Conservation (phyloP, 106 monocot species). For the Acorus gramineus region DNA sequence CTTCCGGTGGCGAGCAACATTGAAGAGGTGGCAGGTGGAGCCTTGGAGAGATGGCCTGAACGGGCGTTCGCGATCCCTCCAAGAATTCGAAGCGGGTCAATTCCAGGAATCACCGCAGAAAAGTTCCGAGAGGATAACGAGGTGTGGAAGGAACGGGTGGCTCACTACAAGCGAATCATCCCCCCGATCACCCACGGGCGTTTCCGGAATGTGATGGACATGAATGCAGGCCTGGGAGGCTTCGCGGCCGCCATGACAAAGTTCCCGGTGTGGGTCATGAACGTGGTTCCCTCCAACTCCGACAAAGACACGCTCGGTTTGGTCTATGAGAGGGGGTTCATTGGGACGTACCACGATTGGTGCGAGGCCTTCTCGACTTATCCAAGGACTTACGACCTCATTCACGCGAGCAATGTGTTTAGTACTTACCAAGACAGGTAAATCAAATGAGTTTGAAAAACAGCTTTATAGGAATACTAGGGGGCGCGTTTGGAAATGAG, state of each 20-base stretch:
- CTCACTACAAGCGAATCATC: constrained; percentile 25
- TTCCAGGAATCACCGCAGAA: constrained; percentile 11
- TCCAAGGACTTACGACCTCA: constrained; percentile 40
- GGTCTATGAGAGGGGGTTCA: constrained; percentile 37
- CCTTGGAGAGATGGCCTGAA: constrained; percentile 27
- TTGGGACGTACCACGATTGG: constrained; percentile 46
- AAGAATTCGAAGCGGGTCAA: constrained; percentile 25
- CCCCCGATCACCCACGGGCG: constrained; percentile 13
- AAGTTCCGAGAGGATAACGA: constrained; percentile 26
- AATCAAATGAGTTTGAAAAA: neutral
- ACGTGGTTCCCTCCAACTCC: constrained; percentile 18
- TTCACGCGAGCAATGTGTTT: constrained; percentile 31
- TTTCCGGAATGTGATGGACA: too few relatives aligned
- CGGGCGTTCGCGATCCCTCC: constrained; percentile 12
- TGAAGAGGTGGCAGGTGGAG: constrained; percentile 30
- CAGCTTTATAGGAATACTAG: neutral
- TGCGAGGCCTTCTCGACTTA: constrained; percentile 44
- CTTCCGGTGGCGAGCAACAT: constrained; percentile 18
- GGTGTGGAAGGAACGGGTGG: constrained; percentile 29
- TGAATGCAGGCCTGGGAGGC: constrained; percentile 5
- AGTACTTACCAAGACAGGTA: constrained; percentile 41
- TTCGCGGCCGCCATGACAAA: constrained; percentile 30
- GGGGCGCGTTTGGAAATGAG: too few relatives aligned
- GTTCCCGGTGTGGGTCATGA: constrained; percentile 42
- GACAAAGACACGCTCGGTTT: constrained; percentile 22